Percentiles rank a stretch among this genome's conserved stretches.
These are phyloP conservation scores for Capsaspora owczarzaki DNA, from an alignment of 78 protist genomes.

Conservation along the genomic window DNA sequence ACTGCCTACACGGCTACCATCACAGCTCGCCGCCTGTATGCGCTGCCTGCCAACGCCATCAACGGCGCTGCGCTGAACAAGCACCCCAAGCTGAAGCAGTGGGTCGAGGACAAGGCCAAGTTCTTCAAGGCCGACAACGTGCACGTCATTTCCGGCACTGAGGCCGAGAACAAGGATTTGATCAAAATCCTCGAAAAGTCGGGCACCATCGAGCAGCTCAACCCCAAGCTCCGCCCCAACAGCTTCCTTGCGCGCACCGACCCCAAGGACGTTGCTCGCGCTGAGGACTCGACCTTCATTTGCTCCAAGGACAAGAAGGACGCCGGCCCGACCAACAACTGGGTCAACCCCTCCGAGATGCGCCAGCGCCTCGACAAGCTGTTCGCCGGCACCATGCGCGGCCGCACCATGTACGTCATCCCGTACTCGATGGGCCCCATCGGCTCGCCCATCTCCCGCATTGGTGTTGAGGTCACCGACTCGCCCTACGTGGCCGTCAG, in stretches of 20 bases:
- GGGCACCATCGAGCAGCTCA: conserved; percentile 43
- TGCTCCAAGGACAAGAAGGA: conserved; percentile 53
- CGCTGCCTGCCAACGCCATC: too few relatives aligned
- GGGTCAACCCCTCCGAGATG: conserved; percentile 72
- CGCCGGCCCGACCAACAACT: conserved; percentile 75
- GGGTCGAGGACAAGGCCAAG: conserved; percentile 54
- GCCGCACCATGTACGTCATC: conserved; percentile 79
- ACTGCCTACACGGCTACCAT: too few relatives aligned
- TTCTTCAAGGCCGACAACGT: conserved; percentile 41
- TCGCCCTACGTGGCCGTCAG: conserved; percentile 69
- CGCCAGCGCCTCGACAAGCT: conserved; percentile 25
- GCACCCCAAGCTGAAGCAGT: conserved; percentile 22
- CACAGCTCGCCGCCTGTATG: too few relatives aligned
- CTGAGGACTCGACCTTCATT: conserved; percentile 65
- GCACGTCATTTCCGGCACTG: conserved; percentile 57
- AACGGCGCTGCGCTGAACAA: too few relatives aligned
- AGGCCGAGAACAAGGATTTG: conserved; percentile 46
- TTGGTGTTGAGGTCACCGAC: conserved; percentile 75
- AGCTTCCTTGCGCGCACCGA: conserved; percentile 69
- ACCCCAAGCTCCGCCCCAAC: conserved; percentile 52
- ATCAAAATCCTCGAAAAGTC: conserved; percentile 22
- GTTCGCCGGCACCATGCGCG: conserved; percentile 58
- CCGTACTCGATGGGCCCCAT: conserved; percentile 81
- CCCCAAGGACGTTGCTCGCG: conserved; percentile 58
- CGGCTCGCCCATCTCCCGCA: conserved; percentile 42